These are phyloP conservation scores for Nannochloris sp. DNA, from an alignment of 139 green algal genomes.

Conservation along the genomic window DNA sequence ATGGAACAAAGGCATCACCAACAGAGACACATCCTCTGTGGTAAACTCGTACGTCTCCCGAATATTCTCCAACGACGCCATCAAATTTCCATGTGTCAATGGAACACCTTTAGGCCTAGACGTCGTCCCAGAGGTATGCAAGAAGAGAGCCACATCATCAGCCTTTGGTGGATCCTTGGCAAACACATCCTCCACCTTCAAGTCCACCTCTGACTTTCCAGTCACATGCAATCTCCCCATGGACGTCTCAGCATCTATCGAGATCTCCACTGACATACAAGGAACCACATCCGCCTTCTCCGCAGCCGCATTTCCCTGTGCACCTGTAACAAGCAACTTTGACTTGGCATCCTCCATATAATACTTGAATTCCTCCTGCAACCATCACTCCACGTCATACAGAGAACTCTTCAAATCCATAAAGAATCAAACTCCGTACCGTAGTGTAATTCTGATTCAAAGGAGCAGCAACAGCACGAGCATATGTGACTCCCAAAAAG, in stretches of 20 bases:
- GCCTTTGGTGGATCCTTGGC: slow-evolving; percentile 1
- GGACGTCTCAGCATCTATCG: not conserved
- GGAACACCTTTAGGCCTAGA: slow-evolving; percentile 74
- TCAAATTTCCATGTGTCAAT: slow-evolving; percentile 69
- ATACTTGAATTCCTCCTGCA: slow-evolving; percentile 62
- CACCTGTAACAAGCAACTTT: slow-evolving; percentile 54
- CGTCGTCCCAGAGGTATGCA: slow-evolving; percentile 84
- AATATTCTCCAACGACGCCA: slow-evolving; percentile 63
- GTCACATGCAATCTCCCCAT: not conserved
- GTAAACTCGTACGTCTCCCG: slow-evolving; percentile 64
- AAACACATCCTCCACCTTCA: not conserved
- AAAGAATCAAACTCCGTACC: not conserved
- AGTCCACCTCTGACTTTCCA: not conserved
- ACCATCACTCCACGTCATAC: not conserved
- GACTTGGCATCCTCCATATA: slow-evolving; percentile 56
- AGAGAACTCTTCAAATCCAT: not conserved
- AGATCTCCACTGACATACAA: not conserved
- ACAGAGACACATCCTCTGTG: slow-evolving; percentile 43
- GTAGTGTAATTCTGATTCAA: slow-evolving; percentile 58
- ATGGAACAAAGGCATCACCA: slow-evolving; percentile 88
- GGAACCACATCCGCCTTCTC: slow-evolving; percentile 21
- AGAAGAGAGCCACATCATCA: slow-evolving; percentile 60
- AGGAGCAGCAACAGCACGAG: slow-evolving; percentile 49
- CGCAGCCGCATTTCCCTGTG: slow-evolving; percentile 31
- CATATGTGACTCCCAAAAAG: slow-evolving; percentile 51